Conservation (phyloP, 768 basidiomycete species). For the Suillus americanus region DNA sequence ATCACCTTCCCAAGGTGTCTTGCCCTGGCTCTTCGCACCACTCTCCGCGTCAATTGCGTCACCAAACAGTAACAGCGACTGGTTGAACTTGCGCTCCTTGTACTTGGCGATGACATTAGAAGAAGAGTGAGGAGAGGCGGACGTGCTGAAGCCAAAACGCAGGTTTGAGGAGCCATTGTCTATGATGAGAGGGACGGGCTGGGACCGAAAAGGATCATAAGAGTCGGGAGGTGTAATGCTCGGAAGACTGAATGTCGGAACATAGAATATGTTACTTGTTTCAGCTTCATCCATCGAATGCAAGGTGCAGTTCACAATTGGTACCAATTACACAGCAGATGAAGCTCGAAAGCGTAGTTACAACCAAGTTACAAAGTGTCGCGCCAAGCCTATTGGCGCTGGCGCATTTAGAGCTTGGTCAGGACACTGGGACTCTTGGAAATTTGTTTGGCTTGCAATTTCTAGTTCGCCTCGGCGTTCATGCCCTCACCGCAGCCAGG, state of each 20-base stretch:
- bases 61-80: constrained; percentile 84
- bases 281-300: not conserved
- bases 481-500: not conserved
- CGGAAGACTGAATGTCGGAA: constrained; percentile 30
- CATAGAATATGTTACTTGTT: constrained; percentile 13
- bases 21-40: constrained; percentile 73
- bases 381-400: not conserved
- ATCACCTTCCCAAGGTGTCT: constrained; percentile 92
- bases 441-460: not conserved
- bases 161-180: constrained; percentile 87
- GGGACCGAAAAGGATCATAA: constrained; percentile 51
- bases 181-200: constrained; percentile 70
- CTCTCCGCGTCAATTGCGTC: constrained; percentile 86
- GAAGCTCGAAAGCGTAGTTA: not conserved
- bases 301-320: not conserved
- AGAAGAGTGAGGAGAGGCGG: constrained; percentile 52
- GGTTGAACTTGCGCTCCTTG: constrained; percentile 85
- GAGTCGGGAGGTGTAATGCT: constrained; percentile 38
- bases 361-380: not conserved
- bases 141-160: constrained; percentile 81
- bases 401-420: not conserved
- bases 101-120: constrained; percentile 82
- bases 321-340: not conserved
- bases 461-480: not conserved
- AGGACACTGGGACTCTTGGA: not conserved